Conservation (phyloP, 2,329 filamentous ascomycete species). For the Aspergillus fructus region DNA sequence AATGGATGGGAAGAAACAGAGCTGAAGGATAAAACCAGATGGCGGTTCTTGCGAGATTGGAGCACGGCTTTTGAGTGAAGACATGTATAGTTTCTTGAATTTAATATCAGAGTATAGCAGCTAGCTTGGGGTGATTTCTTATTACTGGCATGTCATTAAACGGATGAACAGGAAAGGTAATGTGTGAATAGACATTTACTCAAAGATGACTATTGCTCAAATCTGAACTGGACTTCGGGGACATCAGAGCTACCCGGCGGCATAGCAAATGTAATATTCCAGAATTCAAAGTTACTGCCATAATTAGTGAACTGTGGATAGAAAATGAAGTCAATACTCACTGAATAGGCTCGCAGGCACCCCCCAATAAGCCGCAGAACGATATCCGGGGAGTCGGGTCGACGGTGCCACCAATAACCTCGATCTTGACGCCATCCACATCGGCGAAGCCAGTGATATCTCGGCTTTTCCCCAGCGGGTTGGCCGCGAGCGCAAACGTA, state of each 20-base stretch:
- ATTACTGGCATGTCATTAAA: too few relatives aligned
- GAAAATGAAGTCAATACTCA: neutral
- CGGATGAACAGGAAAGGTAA: too few relatives aligned
- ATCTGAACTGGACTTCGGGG: slow-evolving; percentile 3
- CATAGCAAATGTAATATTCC: slow-evolving; percentile 12
- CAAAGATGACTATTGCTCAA: neutral
- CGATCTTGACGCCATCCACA: slow-evolving; percentile 15
- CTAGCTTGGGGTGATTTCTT: too few relatives aligned
- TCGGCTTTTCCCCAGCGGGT: slow-evolving; percentile 14
- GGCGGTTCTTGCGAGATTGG: too few relatives aligned
- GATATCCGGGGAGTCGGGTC: slow-evolving; percentile 12
- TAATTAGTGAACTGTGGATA: neutral
- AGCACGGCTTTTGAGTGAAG: too few relatives aligned
- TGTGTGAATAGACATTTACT: too few relatives aligned
- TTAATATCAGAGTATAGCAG: too few relatives aligned
- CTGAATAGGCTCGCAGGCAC: slow-evolving; percentile 14
- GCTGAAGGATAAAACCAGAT: too few relatives aligned
- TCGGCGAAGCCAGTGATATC: slow-evolving; percentile 13
- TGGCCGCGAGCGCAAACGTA: slow-evolving; percentile 28
- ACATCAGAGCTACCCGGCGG: neutral
- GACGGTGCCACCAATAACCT: slow-evolving; percentile 14
- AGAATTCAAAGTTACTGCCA: slow-evolving; percentile 11
- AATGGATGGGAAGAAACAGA: too few relatives aligned
- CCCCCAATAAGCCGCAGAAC: slow-evolving; percentile 11
- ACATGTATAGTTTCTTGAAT: too few relatives aligned